Base-by-base conservation (phyloP, 768 basidiomycete genomes). In the Suillus bovinus region DNA sequence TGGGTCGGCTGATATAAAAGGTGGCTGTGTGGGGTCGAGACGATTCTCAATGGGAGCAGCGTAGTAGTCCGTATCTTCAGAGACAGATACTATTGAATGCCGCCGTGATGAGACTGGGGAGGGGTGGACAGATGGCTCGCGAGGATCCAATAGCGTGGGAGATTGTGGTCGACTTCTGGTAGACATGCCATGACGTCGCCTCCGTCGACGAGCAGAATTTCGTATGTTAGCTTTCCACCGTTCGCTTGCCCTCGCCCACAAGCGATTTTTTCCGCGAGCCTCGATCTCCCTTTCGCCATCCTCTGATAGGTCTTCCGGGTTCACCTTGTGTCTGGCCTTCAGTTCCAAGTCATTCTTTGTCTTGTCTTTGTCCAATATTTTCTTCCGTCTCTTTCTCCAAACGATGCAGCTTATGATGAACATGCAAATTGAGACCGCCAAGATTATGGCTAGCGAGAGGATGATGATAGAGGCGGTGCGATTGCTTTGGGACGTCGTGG, bases 191-290 rank as follows among this genome's bases (percentile, higher is more conserved):
- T 24, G 50, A 4, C 62, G 56, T 59, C 46, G 68, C 47, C 82
- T 80, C 61, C 90, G 80, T 55, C 85, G 84, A 41, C 88, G 83
- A 9, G 85, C 84, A n/a, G 83, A 76, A 61, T 83, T 79, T 31
- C 85, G 84, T 11, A 84, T 81, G 58, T 86, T 86, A 3, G 82
- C 84, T 65, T 80, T 85, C 90, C 90, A 93, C 49, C 87, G 81
- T 9, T 85, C 85, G 2, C 83, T 85, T 2, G 89, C 89, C 63
- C 76, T 80, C 0, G 82, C 80, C 89, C 88, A 90, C 54, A 86
- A 67, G 66, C 83, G 85, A 71, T 87, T 82, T 64, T 83, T 84
- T 5, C 71, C 70, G 58, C 79, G 82, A 9, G 74, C 71, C 53
- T 85, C 83, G 63, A 78, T 81, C 63, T 85, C 82, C 11, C 74